These are phyloP conservation scores for Wickerhamiella domercqiae DNA, from an alignment of 805 yeast species.

Conservation along the genomic window DNA sequence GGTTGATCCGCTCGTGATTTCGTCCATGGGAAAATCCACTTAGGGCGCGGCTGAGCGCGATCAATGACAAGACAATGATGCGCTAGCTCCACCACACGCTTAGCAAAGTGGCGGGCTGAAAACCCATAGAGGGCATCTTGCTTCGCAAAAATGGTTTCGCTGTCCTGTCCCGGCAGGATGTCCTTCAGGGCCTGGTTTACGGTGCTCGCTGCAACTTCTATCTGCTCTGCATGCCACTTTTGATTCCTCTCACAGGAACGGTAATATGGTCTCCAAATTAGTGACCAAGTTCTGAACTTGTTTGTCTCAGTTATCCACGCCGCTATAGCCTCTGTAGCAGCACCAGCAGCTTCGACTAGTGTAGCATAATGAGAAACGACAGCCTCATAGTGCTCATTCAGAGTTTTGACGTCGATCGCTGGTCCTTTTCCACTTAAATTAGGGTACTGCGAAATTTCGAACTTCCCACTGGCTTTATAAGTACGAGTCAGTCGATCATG, in stretches of 20 bases:
- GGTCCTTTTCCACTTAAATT: conserved; percentile 1
- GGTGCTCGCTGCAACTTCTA: too few relatives aligned
- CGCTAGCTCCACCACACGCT: conserved; percentile 11
- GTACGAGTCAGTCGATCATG: neutral
- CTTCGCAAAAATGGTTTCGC: neutral
- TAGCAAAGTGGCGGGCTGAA: conserved; percentile 6
- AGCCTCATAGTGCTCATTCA: conserved; percentile 8
- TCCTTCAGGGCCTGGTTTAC: neutral
- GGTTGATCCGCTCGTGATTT: neutral
- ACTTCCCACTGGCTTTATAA: conserved; percentile 11
- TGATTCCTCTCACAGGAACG: conserved; percentile 3
- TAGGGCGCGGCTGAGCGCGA: conserved; percentile 9
- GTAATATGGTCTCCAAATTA: conserved; percentile 3
- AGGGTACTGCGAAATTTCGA: conserved; percentile 3
- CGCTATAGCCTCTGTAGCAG: conserved; percentile 7
- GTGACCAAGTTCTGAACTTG: conserved; percentile 9
- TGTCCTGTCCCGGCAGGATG: too few relatives aligned
- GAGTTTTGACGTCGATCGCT: neutral
- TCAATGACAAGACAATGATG: conserved; percentile 12
- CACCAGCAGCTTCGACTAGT: conserved; percentile 8
- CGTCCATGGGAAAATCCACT: conserved; percentile 8
- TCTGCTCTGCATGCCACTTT: neutral
- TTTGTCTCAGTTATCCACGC: conserved; percentile 18
- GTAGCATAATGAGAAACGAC: conserved; percentile 9
- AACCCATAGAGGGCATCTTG: conserved; percentile 9